Percentiles rank a stretch among this genome's conserved stretches.
These are phyloP conservation scores for Botrytis byssoidea DNA, from an alignment of 2,329 filamentous ascomycete genomes.

Conservation along the genomic window DNA sequence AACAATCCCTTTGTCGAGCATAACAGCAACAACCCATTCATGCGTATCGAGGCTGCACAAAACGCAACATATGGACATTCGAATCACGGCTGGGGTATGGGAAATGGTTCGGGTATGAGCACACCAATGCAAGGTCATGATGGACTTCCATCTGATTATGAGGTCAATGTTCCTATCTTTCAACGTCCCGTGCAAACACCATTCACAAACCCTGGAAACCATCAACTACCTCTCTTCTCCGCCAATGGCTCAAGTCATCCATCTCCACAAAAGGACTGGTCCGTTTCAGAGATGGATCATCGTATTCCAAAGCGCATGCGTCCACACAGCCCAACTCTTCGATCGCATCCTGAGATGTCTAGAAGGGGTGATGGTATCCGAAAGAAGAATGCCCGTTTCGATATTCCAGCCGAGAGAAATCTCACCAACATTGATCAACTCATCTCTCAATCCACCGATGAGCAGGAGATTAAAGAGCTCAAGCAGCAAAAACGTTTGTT, in stretches of 20 bases:
- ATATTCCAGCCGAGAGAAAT: slow-evolving; percentile 91
- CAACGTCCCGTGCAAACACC: slow-evolving; percentile 52
- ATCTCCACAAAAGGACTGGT: slow-evolving; percentile 61
- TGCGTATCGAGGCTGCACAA: slow-evolving; percentile 57
- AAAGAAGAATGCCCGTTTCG: slow-evolving; percentile 98
- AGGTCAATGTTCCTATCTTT: slow-evolving; percentile 52
- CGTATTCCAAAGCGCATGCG: slow-evolving; percentile 60
- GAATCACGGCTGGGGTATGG: slow-evolving; percentile 36
- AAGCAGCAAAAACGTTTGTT: slow-evolving; percentile 97
- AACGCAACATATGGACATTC: slow-evolving; percentile 39
- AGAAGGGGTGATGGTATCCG: slow-evolving; percentile 61
- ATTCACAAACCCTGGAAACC: slow-evolving; percentile 52
- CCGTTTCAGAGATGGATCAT: slow-evolving; percentile 50
- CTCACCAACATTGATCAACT: slow-evolving; percentile 92
- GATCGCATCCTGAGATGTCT: slow-evolving; percentile 71
- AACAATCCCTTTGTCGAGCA: slow-evolving; percentile 61
- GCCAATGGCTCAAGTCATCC: slow-evolving; percentile 51
- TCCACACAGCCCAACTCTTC: slow-evolving; percentile 64
- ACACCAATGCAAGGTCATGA: slow-evolving; percentile 74
- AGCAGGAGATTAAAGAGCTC: slow-evolving; percentile 93
- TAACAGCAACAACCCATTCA: slow-evolving; percentile 63
- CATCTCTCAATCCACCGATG: slow-evolving; percentile 83
- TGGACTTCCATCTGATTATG: slow-evolving; percentile 56
- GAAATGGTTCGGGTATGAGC: slow-evolving; percentile 63
- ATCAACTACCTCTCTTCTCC: slow-evolving; percentile 55